phyloP scores from a whole-genome alignment of 1,139 yeast species.

The Candida albicans region DNA sequence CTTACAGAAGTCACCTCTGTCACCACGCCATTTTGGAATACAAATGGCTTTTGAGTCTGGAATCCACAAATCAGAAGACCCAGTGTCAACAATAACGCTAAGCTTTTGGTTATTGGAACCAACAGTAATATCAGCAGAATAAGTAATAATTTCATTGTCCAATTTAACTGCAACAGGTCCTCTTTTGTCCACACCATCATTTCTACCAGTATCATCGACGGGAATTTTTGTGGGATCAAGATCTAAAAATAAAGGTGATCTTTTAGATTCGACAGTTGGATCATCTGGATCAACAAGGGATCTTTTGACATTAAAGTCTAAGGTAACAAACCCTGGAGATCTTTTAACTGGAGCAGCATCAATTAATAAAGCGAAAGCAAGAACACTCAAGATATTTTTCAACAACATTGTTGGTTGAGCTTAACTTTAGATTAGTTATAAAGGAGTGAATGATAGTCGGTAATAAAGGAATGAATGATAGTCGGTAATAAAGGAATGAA shows the following conservation, averaged over 20 bases:
- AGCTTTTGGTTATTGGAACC: constrained; percentile 7
- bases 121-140: constrained; percentile 1
- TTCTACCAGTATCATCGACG: background rate
- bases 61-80: constrained; percentile 39
- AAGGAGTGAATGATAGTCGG: too few species aligned
- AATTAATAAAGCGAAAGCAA: constrained; percentile 6
- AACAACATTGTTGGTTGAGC: background rate
- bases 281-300: background rate
- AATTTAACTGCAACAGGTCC: background rate
- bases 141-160: background rate
- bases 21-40: constrained; percentile 5
- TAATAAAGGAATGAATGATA: too few species aligned
- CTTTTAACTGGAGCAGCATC: constrained; percentile 6
- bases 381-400: constrained; percentile 4
- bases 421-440: too few species aligned
- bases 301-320: constrained; percentile 1
- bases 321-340: constrained; percentile 1
- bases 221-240: background rate
- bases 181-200: background rate
- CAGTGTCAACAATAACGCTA: constrained; percentile 22
- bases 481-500: too few species aligned
- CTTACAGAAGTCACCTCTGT: background rate
- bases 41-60: constrained; percentile 21
- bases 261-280: background rate
- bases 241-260: background rate